phyloP scores from a whole-genome alignment of 495 filamentous ascomycete species.

The Hypomontagnella submonticulosa region DNA sequence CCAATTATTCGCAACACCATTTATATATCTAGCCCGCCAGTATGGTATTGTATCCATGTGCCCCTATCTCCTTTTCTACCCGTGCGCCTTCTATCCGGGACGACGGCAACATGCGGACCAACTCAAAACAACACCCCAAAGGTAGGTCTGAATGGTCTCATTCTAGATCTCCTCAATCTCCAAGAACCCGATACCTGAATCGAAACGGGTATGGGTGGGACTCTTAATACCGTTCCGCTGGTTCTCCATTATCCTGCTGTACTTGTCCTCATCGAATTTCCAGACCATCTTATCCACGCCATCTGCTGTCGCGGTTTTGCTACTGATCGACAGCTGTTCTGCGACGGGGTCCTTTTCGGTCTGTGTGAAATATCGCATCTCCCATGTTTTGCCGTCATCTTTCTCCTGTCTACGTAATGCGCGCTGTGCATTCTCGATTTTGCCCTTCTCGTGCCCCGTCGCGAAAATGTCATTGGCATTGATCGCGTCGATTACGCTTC shows the following conservation, averaged over 20 bases:
- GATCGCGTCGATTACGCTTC: slow-evolving; percentile 77
- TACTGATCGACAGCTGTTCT: slow-evolving; percentile 31
- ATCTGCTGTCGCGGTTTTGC: slow-evolving; percentile 11
- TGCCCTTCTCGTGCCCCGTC: slow-evolving; percentile 73
- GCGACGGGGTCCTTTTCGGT: slow-evolving; percentile 32
- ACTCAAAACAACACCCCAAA: neutral
- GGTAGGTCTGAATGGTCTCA: neutral
- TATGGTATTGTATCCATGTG: slow-evolving; percentile 1
- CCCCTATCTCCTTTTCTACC: neutral
- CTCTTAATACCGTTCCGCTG: slow-evolving; percentile 43
- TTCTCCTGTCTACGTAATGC: slow-evolving; percentile 77
- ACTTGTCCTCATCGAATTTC: slow-evolving; percentile 50
- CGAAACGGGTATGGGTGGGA: slow-evolving; percentile 43
- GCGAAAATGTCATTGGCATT: slow-evolving; percentile 77
- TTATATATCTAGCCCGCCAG: neutral
- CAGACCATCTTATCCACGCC: slow-evolving; percentile 38
- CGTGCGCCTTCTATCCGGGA: too few species aligned
- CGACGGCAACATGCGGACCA: too few species aligned
- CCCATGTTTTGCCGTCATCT: slow-evolving; percentile 74
- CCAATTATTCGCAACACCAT: neutral
- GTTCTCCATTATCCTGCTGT: slow-evolving; percentile 27
- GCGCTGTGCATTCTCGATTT: slow-evolving; percentile 83
- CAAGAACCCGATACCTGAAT: slow-evolving; percentile 46
- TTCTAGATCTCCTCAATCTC: slow-evolving; percentile 18
- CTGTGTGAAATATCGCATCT: slow-evolving; percentile 74